Percentiles rank a stretch among this genome's conserved stretches.
Conservation (phyloP, 345 rosid species). For the Ceriops zippeliana region DNA sequence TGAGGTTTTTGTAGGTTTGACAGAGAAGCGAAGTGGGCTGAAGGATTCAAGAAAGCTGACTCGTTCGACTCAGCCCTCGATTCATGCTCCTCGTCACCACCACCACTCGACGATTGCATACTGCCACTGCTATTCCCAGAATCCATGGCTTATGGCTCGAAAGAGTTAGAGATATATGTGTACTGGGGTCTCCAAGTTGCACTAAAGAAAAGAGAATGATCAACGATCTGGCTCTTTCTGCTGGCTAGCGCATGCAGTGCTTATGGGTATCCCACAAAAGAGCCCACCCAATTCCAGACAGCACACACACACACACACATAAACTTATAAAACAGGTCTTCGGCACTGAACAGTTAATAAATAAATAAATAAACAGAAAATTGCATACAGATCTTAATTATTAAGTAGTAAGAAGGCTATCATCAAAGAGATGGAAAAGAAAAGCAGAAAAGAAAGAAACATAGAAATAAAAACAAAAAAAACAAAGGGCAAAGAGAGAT, state of each 20-base stretch:
- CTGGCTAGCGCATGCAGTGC: background rate
- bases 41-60: constrained; percentile 35
- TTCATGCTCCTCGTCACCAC: constrained; percentile 51
- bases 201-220: background rate
- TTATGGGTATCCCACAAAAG: constrained; percentile 14
- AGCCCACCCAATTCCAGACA: background rate
- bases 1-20: constrained; percentile 29
- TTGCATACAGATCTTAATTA: constrained; percentile 2
- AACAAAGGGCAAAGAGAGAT: background rate
- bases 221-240: background rate
- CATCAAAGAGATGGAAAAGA: background rate
- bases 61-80: constrained; percentile 38
- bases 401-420: background rate
- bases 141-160: constrained; percentile 43
- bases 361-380: background rate
- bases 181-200: constrained; percentile 16
- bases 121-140: constrained; percentile 69
- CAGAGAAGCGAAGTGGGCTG: constrained; percentile 28
- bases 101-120: constrained; percentile 70
- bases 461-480: background rate
- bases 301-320: no score
- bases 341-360: constrained; percentile 11
- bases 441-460: constrained; percentile 4
- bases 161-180: constrained; percentile 5
- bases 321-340: constrained; percentile 26